Evolutionary conservation across 202 grass and related monocot genomes (phyloP).

Genomic region (Setaria viridis): DNA sequence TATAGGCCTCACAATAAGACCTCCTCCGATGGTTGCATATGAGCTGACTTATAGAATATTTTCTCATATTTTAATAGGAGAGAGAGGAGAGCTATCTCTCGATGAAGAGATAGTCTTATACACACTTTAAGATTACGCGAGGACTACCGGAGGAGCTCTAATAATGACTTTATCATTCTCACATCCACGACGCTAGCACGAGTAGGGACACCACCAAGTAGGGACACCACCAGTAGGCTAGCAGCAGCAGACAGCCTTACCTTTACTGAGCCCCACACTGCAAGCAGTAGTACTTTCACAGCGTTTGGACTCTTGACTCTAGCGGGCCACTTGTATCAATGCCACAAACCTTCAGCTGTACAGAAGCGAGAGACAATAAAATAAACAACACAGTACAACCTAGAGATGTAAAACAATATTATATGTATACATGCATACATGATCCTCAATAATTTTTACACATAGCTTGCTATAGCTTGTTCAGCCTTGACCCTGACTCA

Average conservation of each 20-base stretch:
- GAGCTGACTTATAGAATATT: too few species aligned
- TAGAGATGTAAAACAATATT: neutral
- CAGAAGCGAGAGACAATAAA: neutral
- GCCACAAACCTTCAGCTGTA: neutral
- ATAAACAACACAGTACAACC: neutral
- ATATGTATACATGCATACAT: neutral
- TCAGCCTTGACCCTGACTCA: conserved; percentile 10
- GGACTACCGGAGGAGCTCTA: neutral
- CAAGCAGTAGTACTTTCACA: neutral
- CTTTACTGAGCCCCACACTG: conserved; percentile 26
- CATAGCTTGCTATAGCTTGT: neutral
- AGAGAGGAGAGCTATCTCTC: too few species aligned
- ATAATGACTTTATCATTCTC: conserved; percentile 51
- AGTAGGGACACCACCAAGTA: neutral
- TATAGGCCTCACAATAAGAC: neutral
- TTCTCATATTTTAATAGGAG: too few species aligned
- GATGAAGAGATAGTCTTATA: too few species aligned
- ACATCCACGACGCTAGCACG: neutral
- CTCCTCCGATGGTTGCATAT: too few species aligned
- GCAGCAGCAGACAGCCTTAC: conserved; percentile 9
- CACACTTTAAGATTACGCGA: too few species aligned
- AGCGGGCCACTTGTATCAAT: neutral
- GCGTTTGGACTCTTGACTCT: neutral
- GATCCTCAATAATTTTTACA: neutral
- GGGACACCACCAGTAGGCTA: neutral